Percentiles rank a stretch among this genome's conserved stretches.
Evolutionary conservation across 495 filamentous ascomycete species (phyloP).

Genomic region (Aspergillus wentii): DNA sequence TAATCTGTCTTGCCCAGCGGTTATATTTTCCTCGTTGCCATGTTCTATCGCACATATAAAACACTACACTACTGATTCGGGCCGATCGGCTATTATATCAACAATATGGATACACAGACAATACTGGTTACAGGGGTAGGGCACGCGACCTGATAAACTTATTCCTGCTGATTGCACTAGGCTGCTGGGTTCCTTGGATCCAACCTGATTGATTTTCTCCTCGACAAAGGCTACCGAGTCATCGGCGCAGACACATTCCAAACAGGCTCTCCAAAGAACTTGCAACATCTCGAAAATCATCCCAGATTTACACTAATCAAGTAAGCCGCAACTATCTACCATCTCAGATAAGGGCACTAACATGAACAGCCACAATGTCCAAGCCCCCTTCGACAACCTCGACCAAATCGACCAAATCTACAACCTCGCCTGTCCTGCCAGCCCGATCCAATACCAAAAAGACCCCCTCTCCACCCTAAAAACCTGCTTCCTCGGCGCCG

Average conservation of each 20-base stretch:
- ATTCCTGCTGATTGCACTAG: not conserved
- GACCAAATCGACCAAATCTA: conserved; percentile 11
- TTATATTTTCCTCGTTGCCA: too few relatives aligned
- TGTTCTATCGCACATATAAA: too few relatives aligned
- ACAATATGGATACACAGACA: too few relatives aligned
- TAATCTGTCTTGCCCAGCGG: too few relatives aligned
- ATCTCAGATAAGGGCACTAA: not conserved
- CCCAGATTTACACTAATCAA: conserved; percentile 7
- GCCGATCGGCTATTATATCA: too few relatives aligned
- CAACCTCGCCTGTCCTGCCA: conserved; percentile 15
- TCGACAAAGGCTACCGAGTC: conserved; percentile 9
- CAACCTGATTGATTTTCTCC: conserved; percentile 10
- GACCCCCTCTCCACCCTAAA: conserved; percentile 7
- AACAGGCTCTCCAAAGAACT: conserved; percentile 9
- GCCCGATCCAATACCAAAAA: conserved; percentile 15
- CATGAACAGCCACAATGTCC: conserved; percentile 8
- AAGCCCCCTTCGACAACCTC: conserved; percentile 2
- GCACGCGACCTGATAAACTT: too few relatives aligned
- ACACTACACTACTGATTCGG: too few relatives aligned
- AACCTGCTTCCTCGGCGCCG: conserved; percentile 9
- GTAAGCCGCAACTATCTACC: not conserved
- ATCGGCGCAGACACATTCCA: conserved; percentile 11
- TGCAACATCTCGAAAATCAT: conserved; percentile 5
- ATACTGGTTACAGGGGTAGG: not conserved
- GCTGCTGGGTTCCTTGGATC: conserved; percentile 13